phyloP scores from a whole-genome alignment of 768 basidiomycete species.

The Termitomyces sp. region DNA sequence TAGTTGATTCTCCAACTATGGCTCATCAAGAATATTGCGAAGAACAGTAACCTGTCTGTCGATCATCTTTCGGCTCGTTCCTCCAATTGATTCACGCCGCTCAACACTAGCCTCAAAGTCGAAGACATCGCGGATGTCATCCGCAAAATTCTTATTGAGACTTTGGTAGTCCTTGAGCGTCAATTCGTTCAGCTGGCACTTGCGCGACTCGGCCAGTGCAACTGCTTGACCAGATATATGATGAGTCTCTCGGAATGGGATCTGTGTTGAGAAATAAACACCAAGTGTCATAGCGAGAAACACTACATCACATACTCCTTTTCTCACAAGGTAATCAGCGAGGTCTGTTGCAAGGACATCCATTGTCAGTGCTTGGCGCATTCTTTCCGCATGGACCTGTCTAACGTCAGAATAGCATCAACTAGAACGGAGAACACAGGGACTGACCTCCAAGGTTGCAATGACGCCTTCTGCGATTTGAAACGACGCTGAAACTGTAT shows the following conservation, averaged over 20 bases:
- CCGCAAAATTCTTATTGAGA: constrained; percentile 70
- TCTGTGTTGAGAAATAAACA: constrained; percentile 38
- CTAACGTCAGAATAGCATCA: background rate
- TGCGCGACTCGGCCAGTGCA: constrained; percentile 82
- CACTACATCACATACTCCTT: constrained; percentile 64
- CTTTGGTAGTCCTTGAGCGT: constrained; percentile 72
- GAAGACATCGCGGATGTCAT: constrained; percentile 81
- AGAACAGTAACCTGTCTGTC: constrained; percentile 79
- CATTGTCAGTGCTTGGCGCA: constrained; percentile 88
- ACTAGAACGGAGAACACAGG: background rate
- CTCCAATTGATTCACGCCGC: constrained; percentile 86
- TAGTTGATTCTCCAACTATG: background rate
- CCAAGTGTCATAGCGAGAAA: background rate
- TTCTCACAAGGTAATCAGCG: constrained; percentile 97
- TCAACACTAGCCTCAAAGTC: constrained; percentile 96
- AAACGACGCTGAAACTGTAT: constrained; percentile 82
- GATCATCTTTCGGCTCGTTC: constrained; percentile 81
- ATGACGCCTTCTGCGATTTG: constrained; percentile 94
- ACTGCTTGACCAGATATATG: constrained; percentile 97
- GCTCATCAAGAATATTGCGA: constrained; percentile 45
- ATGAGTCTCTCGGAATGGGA: constrained; percentile 98
- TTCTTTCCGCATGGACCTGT: constrained; percentile 86
- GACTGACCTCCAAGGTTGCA: constrained; percentile 75
- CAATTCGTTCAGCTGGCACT: constrained; percentile 78
- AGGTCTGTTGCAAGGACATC: constrained; percentile 98